Percentiles rank a stretch among this genome's conserved stretches.
Conservation (phyloP, 768 basidiomycete species). For the Trametes sanguinea region DNA sequence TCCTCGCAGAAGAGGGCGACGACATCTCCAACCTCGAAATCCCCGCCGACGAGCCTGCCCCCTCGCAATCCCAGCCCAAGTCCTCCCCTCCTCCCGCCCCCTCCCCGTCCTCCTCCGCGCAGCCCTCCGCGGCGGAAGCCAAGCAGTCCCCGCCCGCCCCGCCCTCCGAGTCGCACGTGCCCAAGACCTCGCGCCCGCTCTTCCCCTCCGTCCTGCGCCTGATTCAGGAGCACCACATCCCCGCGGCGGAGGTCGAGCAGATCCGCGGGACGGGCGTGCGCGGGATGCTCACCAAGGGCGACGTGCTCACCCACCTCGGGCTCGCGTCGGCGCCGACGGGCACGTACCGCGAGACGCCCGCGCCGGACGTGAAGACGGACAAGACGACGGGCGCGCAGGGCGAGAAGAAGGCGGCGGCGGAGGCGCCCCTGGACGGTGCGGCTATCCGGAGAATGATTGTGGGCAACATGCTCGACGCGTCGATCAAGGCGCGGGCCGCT, state of each 20-base stretch:
- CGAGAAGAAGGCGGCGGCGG: constrained; percentile 17
- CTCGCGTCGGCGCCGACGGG: constrained; percentile 78
- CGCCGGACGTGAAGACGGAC: constrained; percentile 35
- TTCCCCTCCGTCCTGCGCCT: constrained; percentile 91
- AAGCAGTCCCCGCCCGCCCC: constrained; percentile 14
- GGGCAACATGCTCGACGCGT: constrained; percentile 55
- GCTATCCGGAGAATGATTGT: constrained; percentile 69
- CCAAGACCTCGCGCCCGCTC: constrained; percentile 65
- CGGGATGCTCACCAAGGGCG: constrained; percentile 96
- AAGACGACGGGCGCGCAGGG: constrained; percentile 38
- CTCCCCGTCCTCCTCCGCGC: constrained; percentile 25
- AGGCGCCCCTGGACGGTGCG: constrained; percentile 60
- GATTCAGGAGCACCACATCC: constrained; percentile 61
- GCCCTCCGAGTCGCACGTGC: constrained; percentile 29
- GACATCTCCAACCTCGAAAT: constrained; percentile 83
- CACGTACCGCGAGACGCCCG: constrained; percentile 57
- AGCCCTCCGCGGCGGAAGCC: constrained; percentile 20
- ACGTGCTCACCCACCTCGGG: constrained; percentile 85
- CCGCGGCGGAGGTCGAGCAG: constrained; percentile 48
- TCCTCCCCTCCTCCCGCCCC: constrained; percentile 30
- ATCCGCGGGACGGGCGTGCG: constrained; percentile 89
- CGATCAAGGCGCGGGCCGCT: constrained; percentile 48
- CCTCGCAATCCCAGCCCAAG: constrained; percentile 25
- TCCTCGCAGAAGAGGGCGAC: constrained; percentile 95
- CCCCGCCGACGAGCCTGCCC: constrained; percentile 45